Conservation (phyloP, 352 stramenopile genomes). For the Phytophthora sp. region DNA sequence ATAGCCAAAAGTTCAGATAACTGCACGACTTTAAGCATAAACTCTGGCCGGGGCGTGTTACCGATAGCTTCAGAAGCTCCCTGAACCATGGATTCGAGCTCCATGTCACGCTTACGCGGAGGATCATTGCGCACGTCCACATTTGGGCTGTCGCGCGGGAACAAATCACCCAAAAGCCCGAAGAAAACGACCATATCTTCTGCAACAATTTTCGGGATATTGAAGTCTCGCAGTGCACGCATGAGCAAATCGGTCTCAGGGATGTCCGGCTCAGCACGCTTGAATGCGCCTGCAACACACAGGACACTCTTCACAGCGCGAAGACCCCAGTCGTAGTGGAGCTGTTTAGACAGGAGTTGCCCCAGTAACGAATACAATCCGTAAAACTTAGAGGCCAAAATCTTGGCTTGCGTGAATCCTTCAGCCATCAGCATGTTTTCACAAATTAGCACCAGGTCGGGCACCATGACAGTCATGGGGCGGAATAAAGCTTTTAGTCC, state of each 20-base stretch:
- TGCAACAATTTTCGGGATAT: conserved; percentile 96
- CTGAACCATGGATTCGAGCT: conserved; percentile 92
- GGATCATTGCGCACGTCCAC: conserved; percentile 92
- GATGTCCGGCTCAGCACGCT: conserved; percentile 93
- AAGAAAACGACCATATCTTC: conserved; percentile 97
- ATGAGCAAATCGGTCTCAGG: conserved; percentile 95
- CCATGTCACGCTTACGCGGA: conserved; percentile 91
- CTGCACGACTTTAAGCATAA: conserved; percentile 96
- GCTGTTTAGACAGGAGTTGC: conserved; percentile 94
- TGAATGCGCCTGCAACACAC: conserved; percentile 94
- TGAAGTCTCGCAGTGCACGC: conserved; percentile 96
- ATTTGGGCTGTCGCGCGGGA: conserved; percentile 88
- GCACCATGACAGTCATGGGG: conserved; percentile 97
- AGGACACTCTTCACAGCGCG: conserved; percentile 95
- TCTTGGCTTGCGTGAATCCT: conserved; percentile 95
- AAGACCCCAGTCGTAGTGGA: conserved; percentile 97
- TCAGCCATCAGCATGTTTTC: conserved; percentile 98
- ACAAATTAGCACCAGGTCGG: conserved; percentile 96
- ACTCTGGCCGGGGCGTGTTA: conserved; percentile 82
- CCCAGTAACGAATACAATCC: conserved; percentile 94
- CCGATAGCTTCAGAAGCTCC: conserved; percentile 79
- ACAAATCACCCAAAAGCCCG: conserved; percentile 94
- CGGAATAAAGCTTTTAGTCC: conserved; percentile 95
- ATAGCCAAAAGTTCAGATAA: conserved; percentile 95
- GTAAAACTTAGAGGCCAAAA: conserved; percentile 96